A percentile compares a stretch with the other conserved stretches of the same genome.
phyloP scores from a whole-genome alignment of 805 yeast genomes.

The Yamadazyma nakazawae region DNA sequence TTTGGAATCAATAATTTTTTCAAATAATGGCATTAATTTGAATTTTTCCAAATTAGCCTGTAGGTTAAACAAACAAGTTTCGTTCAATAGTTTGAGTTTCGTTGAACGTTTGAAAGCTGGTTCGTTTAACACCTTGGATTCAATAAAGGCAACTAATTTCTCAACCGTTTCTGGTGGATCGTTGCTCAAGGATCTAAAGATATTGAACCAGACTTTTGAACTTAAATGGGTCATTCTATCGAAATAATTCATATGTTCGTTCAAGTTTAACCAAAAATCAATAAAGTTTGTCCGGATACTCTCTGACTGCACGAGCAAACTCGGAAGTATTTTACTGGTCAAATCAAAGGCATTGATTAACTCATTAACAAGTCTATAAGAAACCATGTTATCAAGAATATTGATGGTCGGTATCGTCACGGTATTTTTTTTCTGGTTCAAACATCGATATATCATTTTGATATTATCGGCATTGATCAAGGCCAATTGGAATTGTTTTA shows the following conservation, averaged over 20 bases:
- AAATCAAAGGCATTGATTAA: conserved; percentile 67
- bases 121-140: conserved; percentile 54
- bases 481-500: conserved; percentile 34
- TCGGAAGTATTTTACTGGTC: conserved; percentile 57
- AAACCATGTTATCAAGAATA: conserved; percentile 43
- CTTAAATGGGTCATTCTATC: conserved; percentile 62
- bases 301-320: conserved; percentile 49
- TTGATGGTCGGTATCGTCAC: conserved; percentile 61
- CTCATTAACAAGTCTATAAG: conserved; percentile 18
- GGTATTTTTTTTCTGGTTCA: conserved; percentile 55
- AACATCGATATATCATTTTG: conserved; percentile 65
- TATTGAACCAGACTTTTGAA: conserved; percentile 53
- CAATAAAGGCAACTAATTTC: conserved; percentile 46
- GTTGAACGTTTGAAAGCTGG: conserved; percentile 58
- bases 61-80: conserved; percentile 61
- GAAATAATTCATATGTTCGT: conserved; percentile 47
- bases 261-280: conserved; percentile 55
- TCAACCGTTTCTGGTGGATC: conserved; percentile 45
- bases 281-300: conserved; percentile 61
- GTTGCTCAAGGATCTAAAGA: conserved; percentile 62
- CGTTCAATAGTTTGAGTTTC: conserved; percentile 75
- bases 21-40: conserved; percentile 32
- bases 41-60: conserved; percentile 26
- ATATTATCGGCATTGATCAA: conserved; percentile 50
- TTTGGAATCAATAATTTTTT: conserved; percentile 40